These are phyloP conservation scores for Caloboletus inedulis DNA, from an alignment of 1,284 basidiomycete genomes.

Conservation along the genomic window DNA sequence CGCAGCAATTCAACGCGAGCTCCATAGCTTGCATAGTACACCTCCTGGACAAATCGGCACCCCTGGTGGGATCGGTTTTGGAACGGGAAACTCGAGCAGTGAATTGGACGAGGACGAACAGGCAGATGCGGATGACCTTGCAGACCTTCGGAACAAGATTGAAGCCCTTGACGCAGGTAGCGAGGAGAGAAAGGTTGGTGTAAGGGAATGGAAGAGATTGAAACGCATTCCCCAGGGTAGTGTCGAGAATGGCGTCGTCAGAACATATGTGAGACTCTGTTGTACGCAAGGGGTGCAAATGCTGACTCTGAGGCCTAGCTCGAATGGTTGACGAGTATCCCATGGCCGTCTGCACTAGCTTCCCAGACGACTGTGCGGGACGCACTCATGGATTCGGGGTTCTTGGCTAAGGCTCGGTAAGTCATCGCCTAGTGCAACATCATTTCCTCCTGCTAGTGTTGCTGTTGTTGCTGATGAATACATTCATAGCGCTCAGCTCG, in stretches of 20 bases:
- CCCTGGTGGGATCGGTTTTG: slow-evolving; percentile 17
- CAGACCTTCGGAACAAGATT: slow-evolving; percentile 75
- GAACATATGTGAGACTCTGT: slow-evolving; percentile 56
- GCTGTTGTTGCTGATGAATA: slow-evolving; percentile 4
- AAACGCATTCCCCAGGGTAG: slow-evolving; percentile 74
- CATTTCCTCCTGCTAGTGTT: not conserved
- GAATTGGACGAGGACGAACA: slow-evolving; percentile 74
- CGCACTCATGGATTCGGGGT: slow-evolving; percentile 48
- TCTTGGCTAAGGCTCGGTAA: slow-evolving; percentile 57
- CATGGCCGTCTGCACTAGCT: slow-evolving; percentile 56
- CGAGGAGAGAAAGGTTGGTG: slow-evolving; percentile 79
- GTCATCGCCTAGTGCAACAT: slow-evolving; percentile 1
- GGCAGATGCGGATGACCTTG: slow-evolving; percentile 75
- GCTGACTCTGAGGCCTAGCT: slow-evolving; percentile 45
- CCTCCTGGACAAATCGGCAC: slow-evolving; percentile 16
- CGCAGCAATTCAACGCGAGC: slow-evolving; percentile 84
- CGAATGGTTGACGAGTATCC: slow-evolving; percentile 81
- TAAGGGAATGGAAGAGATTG: slow-evolving; percentile 75
- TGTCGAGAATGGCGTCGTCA: slow-evolving; percentile 75
- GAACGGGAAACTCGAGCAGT: slow-evolving; percentile 15
- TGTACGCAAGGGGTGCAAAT: not conserved
- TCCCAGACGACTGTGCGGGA: slow-evolving; percentile 27
- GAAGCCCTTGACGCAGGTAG: slow-evolving; percentile 74
- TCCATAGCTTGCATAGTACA: slow-evolving; percentile 55
- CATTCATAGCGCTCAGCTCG: slow-evolving; percentile 58